Conservation (phyloP, 2,329 filamentous ascomycete species). For the Cladorrhinum sp. region DNA sequence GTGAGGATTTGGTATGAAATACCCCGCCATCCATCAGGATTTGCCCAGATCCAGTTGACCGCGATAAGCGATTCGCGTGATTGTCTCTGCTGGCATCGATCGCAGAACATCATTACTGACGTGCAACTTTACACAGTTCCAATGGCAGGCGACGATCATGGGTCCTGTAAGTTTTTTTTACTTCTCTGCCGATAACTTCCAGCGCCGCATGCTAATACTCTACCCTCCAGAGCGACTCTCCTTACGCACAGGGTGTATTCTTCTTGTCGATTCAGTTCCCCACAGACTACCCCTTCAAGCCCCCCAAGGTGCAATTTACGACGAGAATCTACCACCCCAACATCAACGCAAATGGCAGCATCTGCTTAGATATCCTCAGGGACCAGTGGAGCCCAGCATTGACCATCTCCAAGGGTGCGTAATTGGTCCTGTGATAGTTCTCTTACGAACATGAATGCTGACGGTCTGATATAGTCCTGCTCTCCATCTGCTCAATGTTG, state of each 20-base stretch:
- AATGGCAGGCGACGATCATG: slow-evolving; percentile 99
- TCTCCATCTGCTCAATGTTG: slow-evolving; percentile 99
- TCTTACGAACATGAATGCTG: neutral
- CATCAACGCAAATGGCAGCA: slow-evolving; percentile 99
- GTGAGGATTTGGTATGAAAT: slow-evolving; percentile 88
- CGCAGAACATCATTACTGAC: slow-evolving; percentile 22
- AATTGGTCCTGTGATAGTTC: neutral
- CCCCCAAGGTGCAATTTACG: slow-evolving; percentile 99
- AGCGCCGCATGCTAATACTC: slow-evolving; percentile 3
- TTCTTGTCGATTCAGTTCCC: slow-evolving; percentile 99
- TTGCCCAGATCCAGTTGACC: slow-evolving; percentile 2
- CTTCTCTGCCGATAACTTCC: slow-evolving; percentile 21
- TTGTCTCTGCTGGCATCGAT: slow-evolving; percentile 1
- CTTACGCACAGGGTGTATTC: slow-evolving; percentile 97
- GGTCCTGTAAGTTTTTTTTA: slow-evolving; percentile 74
- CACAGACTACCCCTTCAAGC: slow-evolving; percentile 99
- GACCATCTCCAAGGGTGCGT: slow-evolving; percentile 94
- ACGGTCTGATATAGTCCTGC: slow-evolving; percentile 61
- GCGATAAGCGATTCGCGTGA: neutral
- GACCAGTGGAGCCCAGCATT: slow-evolving; percentile 99
- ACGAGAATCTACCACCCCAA: slow-evolving; percentile 99
- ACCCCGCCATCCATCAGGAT: slow-evolving; percentile 28
- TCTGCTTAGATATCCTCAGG: slow-evolving; percentile 96
- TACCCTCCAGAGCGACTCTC: slow-evolving; percentile 73
- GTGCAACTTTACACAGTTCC: slow-evolving; percentile 64